Conservation (phyloP, 1,284 basidiomycete genomes). For the Pseudozyma sp. region DNA sequence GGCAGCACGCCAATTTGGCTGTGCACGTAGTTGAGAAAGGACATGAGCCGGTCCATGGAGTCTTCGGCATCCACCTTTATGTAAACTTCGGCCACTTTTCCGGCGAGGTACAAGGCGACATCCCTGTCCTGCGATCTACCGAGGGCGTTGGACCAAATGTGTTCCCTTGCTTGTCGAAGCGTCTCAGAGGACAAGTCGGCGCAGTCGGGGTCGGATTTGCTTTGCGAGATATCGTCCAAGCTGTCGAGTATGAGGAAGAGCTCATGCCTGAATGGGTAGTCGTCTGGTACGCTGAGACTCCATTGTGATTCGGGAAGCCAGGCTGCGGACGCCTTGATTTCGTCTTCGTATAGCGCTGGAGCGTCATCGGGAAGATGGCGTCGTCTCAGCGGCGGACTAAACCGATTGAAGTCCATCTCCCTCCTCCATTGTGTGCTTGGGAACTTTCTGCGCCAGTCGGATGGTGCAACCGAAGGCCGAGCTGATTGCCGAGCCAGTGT, state of each 20-base stretch:
- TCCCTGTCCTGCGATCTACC: constrained; percentile 6
- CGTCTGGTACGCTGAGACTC: constrained; percentile 17
- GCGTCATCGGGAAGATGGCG: constrained; percentile 29
- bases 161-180: constrained; percentile 22
- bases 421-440: constrained; percentile 29
- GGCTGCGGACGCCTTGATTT: constrained; percentile 25
- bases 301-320: constrained; percentile 31
- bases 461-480: neutral
- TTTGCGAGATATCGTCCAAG: constrained; percentile 25
- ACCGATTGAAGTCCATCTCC: constrained; percentile 44
- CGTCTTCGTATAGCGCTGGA: constrained; percentile 40
- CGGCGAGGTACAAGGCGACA: constrained; percentile 28
- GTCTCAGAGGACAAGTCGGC: constrained; percentile 18
- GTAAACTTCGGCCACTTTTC: constrained; percentile 35
- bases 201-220: constrained; percentile 21
- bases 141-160: constrained; percentile 23
- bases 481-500: neutral
- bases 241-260: constrained; percentile 41
- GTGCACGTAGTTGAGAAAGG: constrained; percentile 25
- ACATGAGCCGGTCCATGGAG: constrained; percentile 29
- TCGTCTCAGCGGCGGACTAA: constrained; percentile 20
- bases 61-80: constrained; percentile 34
- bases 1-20: constrained; percentile 27
- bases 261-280: constrained; percentile 30
- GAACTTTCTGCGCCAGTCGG: constrained; percentile 32